Evolutionary conservation across 495 filamentous ascomycete genomes (phyloP), one percentile per base, ranked within the genome.

Genomic region (Symbiotaphrina buchneri): DNA sequence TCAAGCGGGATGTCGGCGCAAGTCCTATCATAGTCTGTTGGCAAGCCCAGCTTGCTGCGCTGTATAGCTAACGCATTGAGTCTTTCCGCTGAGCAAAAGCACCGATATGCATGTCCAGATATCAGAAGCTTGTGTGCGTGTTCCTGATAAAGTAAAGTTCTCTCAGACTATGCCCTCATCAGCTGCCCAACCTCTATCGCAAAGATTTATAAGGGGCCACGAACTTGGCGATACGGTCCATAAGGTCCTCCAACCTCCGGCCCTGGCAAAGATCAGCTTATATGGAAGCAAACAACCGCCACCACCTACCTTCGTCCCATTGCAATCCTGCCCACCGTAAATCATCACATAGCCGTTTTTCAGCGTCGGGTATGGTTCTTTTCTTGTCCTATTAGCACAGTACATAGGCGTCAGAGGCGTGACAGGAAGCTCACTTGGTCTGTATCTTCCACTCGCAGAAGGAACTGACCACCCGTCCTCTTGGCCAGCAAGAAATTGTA

Each of bases 251-350:
- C 74, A 32, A 79, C 59, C 40, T 73, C 58, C 14, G 87, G 85
- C 21, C 85, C 77, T 83, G 39, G 27, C 30, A 20, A 21, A 7
- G 10, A 30, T 37, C 31, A 32, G 7, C 30, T 17, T 6, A 31
- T n/a, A n/a, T n/a, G n/a, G n/a, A n/a, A n/a, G n/a, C n/a, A n/a
- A n/a, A n/a, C n/a, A n/a, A n/a, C n/a, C n/a, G n/a, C n/a, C n/a
- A n/a, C n/a, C n/a, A n/a, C n/a, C 11, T 45, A 70, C 82, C 87
- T 68, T 97, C 90, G 53, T 95, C 84, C 84, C 85, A 95, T 30
- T 74, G 58, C 18, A 95, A 53, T 1, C 87, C 83, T 15, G 79
- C 75, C 87, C 87, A 95, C 51, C 63, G 54, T 28, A 97, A 46
- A 49, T 93, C 84, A 28, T 74, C 55, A 41, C 65, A 73, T 2